Conservation (phyloP, 495 filamentous ascomycete species). For the Echria macrotheca region DNA sequence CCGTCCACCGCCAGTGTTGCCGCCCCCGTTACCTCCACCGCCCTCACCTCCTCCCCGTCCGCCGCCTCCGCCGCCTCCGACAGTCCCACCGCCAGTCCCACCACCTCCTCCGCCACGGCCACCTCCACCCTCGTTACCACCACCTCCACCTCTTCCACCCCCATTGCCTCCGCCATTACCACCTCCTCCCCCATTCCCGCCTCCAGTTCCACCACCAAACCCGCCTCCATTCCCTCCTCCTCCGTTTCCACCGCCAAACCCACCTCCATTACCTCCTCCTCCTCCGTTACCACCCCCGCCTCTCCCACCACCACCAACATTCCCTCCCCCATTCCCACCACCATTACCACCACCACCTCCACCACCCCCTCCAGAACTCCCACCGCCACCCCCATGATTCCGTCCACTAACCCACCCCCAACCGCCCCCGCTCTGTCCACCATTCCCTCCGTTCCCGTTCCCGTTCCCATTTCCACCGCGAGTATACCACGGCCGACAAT, state of each 20-base stretch:
- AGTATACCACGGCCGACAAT: slow-evolving; percentile 23
- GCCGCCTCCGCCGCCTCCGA: background rate
- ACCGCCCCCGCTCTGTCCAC: slow-evolving; percentile 4
- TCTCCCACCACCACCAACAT: background rate
- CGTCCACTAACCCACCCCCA: background rate
- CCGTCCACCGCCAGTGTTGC: too few species aligned
- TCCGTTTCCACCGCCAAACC: slow-evolving; percentile 6
- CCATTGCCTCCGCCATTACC: slow-evolving; percentile 5
- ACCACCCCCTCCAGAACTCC: background rate
- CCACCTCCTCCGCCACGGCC: background rate
- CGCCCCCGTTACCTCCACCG: too few species aligned
- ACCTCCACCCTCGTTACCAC: slow-evolving; percentile 1
- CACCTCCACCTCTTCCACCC: slow-evolving; percentile 1
- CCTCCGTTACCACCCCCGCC: background rate
- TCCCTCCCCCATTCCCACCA: background rate
- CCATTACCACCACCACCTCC: slow-evolving; percentile 3
- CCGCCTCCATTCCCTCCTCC: background rate
- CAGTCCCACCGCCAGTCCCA: background rate
- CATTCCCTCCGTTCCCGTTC: slow-evolving; percentile 4
- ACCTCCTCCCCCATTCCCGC: background rate
- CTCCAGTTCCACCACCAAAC: background rate
- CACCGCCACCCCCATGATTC: background rate
- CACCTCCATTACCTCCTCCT: slow-evolving; percentile 9
- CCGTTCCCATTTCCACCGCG: slow-evolving; percentile 3
- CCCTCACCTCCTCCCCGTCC: background rate